Evolutionary conservation across 768 basidiomycete genomes (phyloP).

Genomic region (Trametes elegans): DNA sequence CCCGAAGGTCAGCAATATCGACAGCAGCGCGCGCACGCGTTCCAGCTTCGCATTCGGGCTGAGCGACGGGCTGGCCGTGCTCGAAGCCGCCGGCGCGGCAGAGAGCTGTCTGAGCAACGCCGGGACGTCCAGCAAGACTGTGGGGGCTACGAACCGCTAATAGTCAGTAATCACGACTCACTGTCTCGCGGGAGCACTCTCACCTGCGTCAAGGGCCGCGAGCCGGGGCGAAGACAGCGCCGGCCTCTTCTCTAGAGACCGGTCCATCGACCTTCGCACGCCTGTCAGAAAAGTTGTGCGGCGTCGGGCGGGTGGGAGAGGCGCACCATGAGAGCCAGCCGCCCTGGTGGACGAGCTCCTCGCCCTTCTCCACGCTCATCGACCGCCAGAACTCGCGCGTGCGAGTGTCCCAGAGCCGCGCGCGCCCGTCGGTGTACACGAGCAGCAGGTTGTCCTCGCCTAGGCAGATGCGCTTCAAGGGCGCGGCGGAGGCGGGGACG

Average conservation of each 20-base stretch:
- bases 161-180: not conserved
- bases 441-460: slow-evolving; percentile 70
- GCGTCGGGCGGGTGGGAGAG: no score
- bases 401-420: slow-evolving; percentile 84
- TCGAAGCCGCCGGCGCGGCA: not conserved
- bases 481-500: slow-evolving; percentile 77
- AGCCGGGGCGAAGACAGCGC: not conserved
- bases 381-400: slow-evolving; percentile 85
- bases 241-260: not conserved
- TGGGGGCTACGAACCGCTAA: slow-evolving; percentile 30
- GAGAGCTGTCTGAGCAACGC: slow-evolving; percentile 20
- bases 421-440: slow-evolving; percentile 71
- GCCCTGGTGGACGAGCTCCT: slow-evolving; percentile 67
- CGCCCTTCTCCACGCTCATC: slow-evolving; percentile 71
- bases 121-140: slow-evolving; percentile 31
- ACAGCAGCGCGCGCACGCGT: slow-evolving; percentile 58
- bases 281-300: not conserved
- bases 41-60: slow-evolving; percentile 42
- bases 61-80: slow-evolving; percentile 30
- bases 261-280: not conserved
- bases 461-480: slow-evolving; percentile 61
- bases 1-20: slow-evolving; percentile 65
- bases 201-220: slow-evolving; percentile 25
- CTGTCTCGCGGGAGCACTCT: not conserved
- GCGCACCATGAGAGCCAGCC: slow-evolving; percentile 74